Evolutionary conservation across 192 early-diverging fungal species (phyloP).

Genomic region (Pilobolus umbonatus): DNA sequence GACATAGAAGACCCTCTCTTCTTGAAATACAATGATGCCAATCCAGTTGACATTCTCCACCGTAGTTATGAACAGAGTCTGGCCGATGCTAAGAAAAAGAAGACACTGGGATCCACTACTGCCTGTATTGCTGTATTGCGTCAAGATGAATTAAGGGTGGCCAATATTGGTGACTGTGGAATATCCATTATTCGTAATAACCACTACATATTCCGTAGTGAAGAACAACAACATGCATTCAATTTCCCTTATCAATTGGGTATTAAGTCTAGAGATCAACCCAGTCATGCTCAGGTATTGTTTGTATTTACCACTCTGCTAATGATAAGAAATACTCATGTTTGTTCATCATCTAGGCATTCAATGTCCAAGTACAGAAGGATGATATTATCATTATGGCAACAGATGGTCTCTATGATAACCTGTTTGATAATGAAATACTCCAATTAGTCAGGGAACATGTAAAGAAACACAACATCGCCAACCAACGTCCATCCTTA

Average conservation of each 20-base stretch:
- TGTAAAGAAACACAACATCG: slow-evolving; percentile 20
- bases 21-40: slow-evolving; percentile 71
- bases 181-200: slow-evolving; percentile 81
- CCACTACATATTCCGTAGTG: slow-evolving; percentile 84
- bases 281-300: slow-evolving; percentile 68
- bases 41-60: slow-evolving; percentile 76
- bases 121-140: slow-evolving; percentile 84
- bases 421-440: slow-evolving; percentile 96
- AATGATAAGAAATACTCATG: neutral
- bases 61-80: slow-evolving; percentile 71
- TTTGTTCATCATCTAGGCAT: slow-evolving; percentile 29
- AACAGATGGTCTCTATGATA: slow-evolving; percentile 95
- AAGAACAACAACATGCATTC: slow-evolving; percentile 98
- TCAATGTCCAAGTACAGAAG: slow-evolving; percentile 77
- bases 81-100: slow-evolving; percentile 64
- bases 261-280: slow-evolving; percentile 70
- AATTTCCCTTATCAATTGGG: slow-evolving; percentile 97
- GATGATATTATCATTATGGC: slow-evolving; percentile 93
- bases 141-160: slow-evolving; percentile 87
- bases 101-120: slow-evolving; percentile 85
- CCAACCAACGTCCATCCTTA: slow-evolving; percentile 27
- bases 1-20: slow-evolving; percentile 76
- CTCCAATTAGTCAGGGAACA: slow-evolving; percentile 47
- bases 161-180: slow-evolving; percentile 93
- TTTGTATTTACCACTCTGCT: neutral